phyloP scores from a whole-genome alignment of 345 rosid genomes.

The Mangifera indica region DNA sequence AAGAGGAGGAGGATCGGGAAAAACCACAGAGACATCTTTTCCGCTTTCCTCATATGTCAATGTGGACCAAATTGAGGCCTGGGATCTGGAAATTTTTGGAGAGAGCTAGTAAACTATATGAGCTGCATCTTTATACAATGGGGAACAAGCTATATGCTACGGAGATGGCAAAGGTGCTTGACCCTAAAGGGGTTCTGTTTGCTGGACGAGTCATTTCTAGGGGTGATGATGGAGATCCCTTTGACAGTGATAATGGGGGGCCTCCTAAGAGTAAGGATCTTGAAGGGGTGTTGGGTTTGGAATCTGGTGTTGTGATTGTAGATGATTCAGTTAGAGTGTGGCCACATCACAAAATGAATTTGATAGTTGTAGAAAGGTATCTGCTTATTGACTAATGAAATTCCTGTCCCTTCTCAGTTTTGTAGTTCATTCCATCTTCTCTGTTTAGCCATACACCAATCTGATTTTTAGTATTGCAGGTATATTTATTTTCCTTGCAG shows the following conservation, averaged over 20 bases:
- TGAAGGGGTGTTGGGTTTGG: constrained; percentile 99
- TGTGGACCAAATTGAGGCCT: constrained; percentile 99
- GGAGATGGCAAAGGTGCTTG: constrained; percentile 99
- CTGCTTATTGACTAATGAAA: constrained; percentile 1
- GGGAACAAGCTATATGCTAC: constrained; percentile 98
- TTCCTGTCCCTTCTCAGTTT: neutral
- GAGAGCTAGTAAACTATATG: constrained; percentile 89
- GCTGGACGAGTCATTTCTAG: constrained; percentile 93
- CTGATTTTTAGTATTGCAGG: constrained; percentile 42
- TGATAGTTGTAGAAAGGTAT: constrained; percentile 93
- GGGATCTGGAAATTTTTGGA: constrained; percentile 97
- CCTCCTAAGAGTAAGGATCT: constrained; percentile 94
- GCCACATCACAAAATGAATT: constrained; percentile 91
- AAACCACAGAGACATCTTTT: constrained; percentile 81
- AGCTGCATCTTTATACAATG: constrained; percentile 97
- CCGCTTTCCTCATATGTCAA: constrained; percentile 91
- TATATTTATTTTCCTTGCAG: constrained; percentile 95
- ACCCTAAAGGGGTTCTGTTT: constrained; percentile 81
- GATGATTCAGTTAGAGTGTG: constrained; percentile 98
- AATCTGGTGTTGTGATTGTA: constrained; percentile 87
- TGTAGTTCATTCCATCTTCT: neutral
- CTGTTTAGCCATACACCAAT: constrained; percentile 14
- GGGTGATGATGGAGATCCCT: constrained; percentile 89
- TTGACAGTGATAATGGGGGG: constrained; percentile 77
- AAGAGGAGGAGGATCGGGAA: constrained; percentile 95